Base-by-base conservation (phyloP, 441 rosid species). In the Melianthus villosus region DNA sequence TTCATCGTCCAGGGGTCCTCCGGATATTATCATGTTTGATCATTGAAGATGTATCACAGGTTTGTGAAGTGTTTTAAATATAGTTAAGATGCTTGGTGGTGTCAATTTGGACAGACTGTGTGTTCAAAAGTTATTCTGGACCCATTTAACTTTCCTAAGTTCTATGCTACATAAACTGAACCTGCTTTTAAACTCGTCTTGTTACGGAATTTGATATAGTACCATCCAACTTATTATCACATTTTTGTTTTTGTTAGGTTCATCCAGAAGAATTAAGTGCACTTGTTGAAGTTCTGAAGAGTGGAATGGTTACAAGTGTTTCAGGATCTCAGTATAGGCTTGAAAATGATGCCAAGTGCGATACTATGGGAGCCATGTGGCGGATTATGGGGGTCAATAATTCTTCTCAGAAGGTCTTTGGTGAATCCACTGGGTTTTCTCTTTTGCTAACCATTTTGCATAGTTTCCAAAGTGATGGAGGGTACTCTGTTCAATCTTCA, bases 381-480 rank as follows among this genome's bases (percentile, higher is more conserved):
- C 96, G 99, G 30, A 77, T 87, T 57, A 48, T 93, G 56, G 93
- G 97, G 36, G 75, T 63, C 30, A 93, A 87, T 63, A 70, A 51
- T 44, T 74, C 87, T 53, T 86, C 93, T 29, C 94, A 87, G 63
- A 75, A 71, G 69, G 77, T 81, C 46, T 93, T 93, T 52, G 99
- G 97, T 56, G 99, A 93, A 70, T 74, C 87, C 54, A 81, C 93
- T 44, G 99, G 99, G 16, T 87, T 92, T 64, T 93, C 99, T 59
- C 94, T 93, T 71, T 71, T 93, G 60, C 60, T 87, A 61, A 93
- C 99, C 37, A 73, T 75, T 46, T 97, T 93, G 27, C 85, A 93
- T 41, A 72, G 91, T 60, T 81, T 93, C 54, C 96, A 79, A 63
- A 86, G 69, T 47, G 77, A 75, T 45, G 77, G 56, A 38, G 87